Base-by-base conservation (phyloP, 2,329 filamentous ascomycete genomes). In the Corinectria fuckeliana region DNA sequence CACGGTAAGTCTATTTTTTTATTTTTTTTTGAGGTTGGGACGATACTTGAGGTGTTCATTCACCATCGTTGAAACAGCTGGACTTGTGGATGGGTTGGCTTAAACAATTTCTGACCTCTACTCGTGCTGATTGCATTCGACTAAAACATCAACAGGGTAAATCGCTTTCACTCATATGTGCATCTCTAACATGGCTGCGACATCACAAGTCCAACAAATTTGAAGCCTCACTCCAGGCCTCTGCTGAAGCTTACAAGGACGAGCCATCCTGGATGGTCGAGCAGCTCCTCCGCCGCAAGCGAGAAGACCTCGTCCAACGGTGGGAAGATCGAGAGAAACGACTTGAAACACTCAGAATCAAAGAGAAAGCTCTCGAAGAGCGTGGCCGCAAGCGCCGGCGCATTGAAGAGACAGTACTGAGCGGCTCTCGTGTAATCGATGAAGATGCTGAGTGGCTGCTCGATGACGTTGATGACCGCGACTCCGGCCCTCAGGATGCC, bases 151-250 rank as follows among this genome's bases (percentile, higher is more conserved):
- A 34, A 21, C 63, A 91, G 82, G 93, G 93, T 42, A 97, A 97
- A 83, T 97, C 93, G 1, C 77, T 97, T 42, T 97, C 93, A 65
- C 82, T 97, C 25, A 95, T 97, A 63, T 97, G 93, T 72, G 91
- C 90, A 38, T 89, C 93, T 5, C 76, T 97, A 69, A 96, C 93
- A 3, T 97, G 93, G 93, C 81, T 97, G n/a, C 88, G 93, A 47
- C 86, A 91, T 56, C 86, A 93, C 76, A 94, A 96, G 74, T 87
- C 76, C 73, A 80, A 70, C 67, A 74, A 61, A 76, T 89, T 80
- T 75, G 90, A 80, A 74, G 82, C 72, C 64, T 83, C 69, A 44
- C 83, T 81, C 57, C 81, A 74, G 58, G 76, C 71, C 58, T 82
- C 74, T 47, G 80, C 75, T 2, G 71, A 76, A 1, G 69, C 76